These are phyloP conservation scores for Fusarium buxicola DNA, from an alignment of 2,329 filamentous ascomycete genomes.

Conservation along the genomic window DNA sequence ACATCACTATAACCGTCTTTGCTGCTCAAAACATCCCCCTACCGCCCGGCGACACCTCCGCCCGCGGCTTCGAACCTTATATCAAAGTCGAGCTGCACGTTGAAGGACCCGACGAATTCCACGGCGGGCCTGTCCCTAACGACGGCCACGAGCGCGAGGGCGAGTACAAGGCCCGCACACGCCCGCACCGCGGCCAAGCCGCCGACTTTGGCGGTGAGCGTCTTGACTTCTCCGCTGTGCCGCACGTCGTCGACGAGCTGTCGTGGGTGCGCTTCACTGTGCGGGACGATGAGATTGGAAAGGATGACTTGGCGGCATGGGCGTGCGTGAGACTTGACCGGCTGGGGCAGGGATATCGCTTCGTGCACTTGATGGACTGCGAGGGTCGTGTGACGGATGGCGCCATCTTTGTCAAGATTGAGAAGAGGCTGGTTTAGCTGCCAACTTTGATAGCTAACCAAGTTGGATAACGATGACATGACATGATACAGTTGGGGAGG, in stretches of 20 bases:
- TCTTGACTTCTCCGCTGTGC: constrained; percentile 66
- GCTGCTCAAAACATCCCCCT: constrained; percentile 82
- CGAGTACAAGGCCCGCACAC: constrained; percentile 69
- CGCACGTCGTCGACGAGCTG: constrained; percentile 73
- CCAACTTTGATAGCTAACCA: constrained; percentile 17
- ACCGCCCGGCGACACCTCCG: constrained; percentile 62
- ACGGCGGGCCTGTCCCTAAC: constrained; percentile 53
- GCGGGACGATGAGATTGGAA: constrained; percentile 84
- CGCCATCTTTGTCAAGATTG: constrained; percentile 78
- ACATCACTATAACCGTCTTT: constrained; percentile 78
- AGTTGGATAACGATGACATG: constrained; percentile 7
- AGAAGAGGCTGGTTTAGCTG: constrained; percentile 63
- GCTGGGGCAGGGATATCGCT: constrained; percentile 78
- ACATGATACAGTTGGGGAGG: neutral
- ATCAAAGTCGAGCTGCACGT: constrained; percentile 87
- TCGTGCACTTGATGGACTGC: constrained; percentile 80
- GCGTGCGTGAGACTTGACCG: constrained; percentile 88
- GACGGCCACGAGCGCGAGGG: constrained; percentile 55
- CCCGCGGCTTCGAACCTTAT: constrained; percentile 77
- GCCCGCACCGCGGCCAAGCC: constrained; percentile 67
- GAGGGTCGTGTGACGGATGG: constrained; percentile 75
- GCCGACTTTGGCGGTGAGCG: constrained; percentile 72
- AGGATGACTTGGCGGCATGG: constrained; percentile 87
- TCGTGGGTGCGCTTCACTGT: constrained; percentile 86
- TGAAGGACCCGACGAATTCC: constrained; percentile 68